phyloP scores from a whole-genome alignment of 179 eudicot species.

The Monotropa hypopitys region DNA sequence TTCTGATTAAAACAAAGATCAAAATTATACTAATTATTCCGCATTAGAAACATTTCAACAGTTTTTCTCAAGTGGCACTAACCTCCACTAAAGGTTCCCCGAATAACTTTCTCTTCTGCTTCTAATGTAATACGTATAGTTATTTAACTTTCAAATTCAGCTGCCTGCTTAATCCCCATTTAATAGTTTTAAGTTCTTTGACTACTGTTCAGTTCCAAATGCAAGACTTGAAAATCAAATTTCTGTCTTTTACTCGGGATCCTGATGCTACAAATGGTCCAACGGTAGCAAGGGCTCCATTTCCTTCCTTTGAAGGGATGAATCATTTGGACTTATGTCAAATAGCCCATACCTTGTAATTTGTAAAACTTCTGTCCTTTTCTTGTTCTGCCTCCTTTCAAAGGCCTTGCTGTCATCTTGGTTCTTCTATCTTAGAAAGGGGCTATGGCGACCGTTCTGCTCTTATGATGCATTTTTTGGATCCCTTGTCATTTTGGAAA shows the following conservation, averaged over 20 bases:
- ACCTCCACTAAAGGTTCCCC: slow-evolving; percentile 3
- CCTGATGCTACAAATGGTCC: background rate
- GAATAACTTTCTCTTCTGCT: background rate
- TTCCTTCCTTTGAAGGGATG: background rate
- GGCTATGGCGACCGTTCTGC: background rate
- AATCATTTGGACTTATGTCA: background rate
- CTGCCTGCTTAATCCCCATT: background rate
- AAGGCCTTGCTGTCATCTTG: background rate
- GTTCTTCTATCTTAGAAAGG: background rate
- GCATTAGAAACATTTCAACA: background rate
- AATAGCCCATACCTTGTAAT: background rate
- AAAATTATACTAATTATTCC: background rate
- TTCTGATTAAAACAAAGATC: background rate
- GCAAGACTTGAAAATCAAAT: background rate
- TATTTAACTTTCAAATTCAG: background rate
- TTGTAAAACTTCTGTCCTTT: background rate
- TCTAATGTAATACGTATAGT: background rate
- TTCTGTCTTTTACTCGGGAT: background rate
- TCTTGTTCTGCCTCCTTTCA: background rate
- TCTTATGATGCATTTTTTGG: background rate
- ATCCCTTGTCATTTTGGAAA: background rate
- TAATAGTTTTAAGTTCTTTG: background rate
- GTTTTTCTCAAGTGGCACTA: background rate
- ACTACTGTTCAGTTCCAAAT: background rate
- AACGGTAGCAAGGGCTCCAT: background rate